phyloP scores from a whole-genome alignment of 2,329 filamentous ascomycete species.

The Phaeophleospora eucalypticola region DNA sequence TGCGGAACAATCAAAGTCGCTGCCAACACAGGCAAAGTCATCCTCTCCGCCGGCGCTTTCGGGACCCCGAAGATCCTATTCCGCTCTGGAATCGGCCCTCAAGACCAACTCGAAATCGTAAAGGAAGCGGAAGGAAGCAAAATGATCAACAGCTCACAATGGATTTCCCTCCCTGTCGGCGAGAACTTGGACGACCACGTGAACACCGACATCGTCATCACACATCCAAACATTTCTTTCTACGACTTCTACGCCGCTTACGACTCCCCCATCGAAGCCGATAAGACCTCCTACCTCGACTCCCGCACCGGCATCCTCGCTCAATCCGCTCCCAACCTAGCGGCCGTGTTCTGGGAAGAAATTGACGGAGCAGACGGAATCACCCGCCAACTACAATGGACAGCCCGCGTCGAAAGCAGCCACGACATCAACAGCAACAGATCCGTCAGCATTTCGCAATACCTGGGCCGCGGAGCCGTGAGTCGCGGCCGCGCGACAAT shows the following conservation, averaged over 20 bases:
- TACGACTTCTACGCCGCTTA: constrained; percentile 65
- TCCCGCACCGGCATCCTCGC: constrained; percentile 57
- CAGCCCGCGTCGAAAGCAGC: constrained; percentile 59
- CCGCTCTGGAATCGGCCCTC: constrained; percentile 60
- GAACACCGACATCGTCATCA: constrained; percentile 55
- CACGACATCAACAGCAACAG: constrained; percentile 40
- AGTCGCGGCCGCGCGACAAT: constrained; percentile 61
- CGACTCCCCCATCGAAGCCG: constrained; percentile 39
- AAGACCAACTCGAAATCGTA: constrained; percentile 48
- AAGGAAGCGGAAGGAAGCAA: constrained; percentile 43
- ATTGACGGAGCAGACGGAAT: constrained; percentile 56
- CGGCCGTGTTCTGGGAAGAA: constrained; percentile 59
- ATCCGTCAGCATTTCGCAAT: constrained; percentile 45
- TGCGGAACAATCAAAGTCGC: constrained; percentile 59
- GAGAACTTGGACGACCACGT: constrained; percentile 51
- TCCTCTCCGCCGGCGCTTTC: constrained; percentile 53
- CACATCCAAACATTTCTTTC: constrained; percentile 51
- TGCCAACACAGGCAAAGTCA: constrained; percentile 54
- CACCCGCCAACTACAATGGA: constrained; percentile 62
- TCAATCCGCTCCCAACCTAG: constrained; percentile 63
- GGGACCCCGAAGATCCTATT: constrained; percentile 63
- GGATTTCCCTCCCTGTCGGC: constrained; percentile 52
- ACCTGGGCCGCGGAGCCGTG: constrained; percentile 61
- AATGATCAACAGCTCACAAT: constrained; percentile 42
- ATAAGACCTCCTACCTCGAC: constrained; percentile 41